Conservation (phyloP, 1,139 yeast genomes). For the Wickerhamomyces sp. region DNA sequence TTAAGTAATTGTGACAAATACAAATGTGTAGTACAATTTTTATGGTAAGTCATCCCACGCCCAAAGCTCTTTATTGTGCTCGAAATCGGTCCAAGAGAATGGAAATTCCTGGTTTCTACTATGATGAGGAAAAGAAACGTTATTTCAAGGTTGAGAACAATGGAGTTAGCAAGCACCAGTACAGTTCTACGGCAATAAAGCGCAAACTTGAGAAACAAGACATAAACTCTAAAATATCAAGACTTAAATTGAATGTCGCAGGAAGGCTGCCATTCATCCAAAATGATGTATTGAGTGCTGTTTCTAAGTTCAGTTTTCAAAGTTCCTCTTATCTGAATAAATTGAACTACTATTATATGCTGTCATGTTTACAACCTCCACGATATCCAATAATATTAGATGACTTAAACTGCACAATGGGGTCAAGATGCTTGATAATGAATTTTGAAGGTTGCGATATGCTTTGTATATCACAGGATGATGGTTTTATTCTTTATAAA, state of each 20-base stretch:
- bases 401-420: too few species aligned
- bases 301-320: background rate
- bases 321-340: background rate
- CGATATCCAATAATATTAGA: background rate
- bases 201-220: conserved; percentile 9
- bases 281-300: conserved; percentile 3
- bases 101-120: conserved; percentile 23
- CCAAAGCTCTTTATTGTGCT: too few species aligned
- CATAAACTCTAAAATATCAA: conserved; percentile 4
- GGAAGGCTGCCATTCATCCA: conserved; percentile 7
- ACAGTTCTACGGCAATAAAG: conserved; percentile 9
- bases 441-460: background rate
- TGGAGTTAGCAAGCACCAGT: conserved; percentile 8
- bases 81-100: too few species aligned
- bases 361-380: background rate
- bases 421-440: background rate
- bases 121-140: conserved; percentile 19
- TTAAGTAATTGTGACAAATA: too few species aligned
- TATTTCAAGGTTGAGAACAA: conserved; percentile 22
- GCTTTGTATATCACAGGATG: background rate
- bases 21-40: too few species aligned
- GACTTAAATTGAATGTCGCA: conserved; percentile 1
- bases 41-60: too few species aligned
- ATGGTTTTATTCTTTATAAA: background rate
- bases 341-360: background rate